Evolutionary conservation across 176 grass and related monocot genomes (phyloP).

Genomic region (Tillandsia fasciculata): DNA sequence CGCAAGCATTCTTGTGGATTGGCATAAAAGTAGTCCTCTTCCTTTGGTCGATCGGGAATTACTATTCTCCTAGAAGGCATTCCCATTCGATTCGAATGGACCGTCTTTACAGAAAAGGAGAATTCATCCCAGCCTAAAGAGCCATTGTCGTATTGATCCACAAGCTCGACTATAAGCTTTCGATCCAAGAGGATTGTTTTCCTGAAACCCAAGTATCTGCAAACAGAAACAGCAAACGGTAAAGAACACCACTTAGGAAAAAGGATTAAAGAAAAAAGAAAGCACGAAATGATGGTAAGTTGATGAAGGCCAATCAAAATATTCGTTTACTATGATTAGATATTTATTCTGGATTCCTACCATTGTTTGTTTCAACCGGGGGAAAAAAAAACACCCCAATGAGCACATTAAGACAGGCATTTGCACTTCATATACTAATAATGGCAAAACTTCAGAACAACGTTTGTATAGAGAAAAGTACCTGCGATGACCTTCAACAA

Average conservation of each 20-base stretch:
- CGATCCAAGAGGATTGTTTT: conserved; percentile 77
- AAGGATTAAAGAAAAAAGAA: background rate
- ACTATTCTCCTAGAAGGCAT: conserved; percentile 47
- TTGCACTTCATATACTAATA: background rate
- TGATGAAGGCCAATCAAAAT: background rate
- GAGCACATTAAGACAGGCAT: background rate
- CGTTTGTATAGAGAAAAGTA: conserved; percentile 19
- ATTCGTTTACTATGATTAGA: background rate
- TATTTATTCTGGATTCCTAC: too few species aligned
- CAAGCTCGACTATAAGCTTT: conserved; percentile 58
- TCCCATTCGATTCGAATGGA: conserved; percentile 66
- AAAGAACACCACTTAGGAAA: background rate
- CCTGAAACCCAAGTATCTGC: conserved; percentile 73
- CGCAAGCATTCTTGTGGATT: conserved; percentile 81
- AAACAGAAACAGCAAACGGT: conserved; percentile 3
- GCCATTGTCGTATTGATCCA: conserved; percentile 56
- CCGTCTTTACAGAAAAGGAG: conserved; percentile 51
- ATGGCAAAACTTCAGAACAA: background rate
- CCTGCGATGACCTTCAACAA: conserved; percentile 94
- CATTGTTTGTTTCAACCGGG: too few species aligned
- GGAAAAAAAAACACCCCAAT: too few species aligned
- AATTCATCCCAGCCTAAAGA: conserved; percentile 65
- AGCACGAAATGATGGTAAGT: background rate
- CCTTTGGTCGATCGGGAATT: conserved; percentile 74
- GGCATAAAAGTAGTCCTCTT: conserved; percentile 92